Percentiles rank a stretch among this genome's conserved stretches.
Evolutionary conservation across 768 basidiomycete genomes (phyloP).

Genomic region (Albatrellus ellisii): DNA sequence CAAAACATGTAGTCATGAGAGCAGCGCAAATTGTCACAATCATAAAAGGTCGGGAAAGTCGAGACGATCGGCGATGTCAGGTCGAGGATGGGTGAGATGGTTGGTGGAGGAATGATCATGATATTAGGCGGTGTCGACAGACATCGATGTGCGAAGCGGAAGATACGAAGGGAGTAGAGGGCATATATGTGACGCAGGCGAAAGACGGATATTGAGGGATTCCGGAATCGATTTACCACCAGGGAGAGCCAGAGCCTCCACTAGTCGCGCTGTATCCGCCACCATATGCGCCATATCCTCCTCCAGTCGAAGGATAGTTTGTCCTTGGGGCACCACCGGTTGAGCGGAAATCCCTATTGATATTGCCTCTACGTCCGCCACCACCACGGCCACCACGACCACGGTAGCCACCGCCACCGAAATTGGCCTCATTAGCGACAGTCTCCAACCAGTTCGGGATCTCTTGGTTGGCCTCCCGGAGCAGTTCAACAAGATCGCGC

Average conservation of each 20-base stretch:
- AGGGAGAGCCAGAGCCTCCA: constrained; percentile 21
- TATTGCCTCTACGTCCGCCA: constrained; percentile 39
- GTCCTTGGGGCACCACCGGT: constrained; percentile 16
- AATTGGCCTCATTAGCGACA: constrained; percentile 70
- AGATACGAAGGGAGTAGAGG: not conserved
- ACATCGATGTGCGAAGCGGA: constrained; percentile 1
- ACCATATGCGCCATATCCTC: constrained; percentile 20
- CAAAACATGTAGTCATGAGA: constrained; percentile 40
- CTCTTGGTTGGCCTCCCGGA: constrained; percentile 94
- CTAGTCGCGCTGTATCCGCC: constrained; percentile 22
- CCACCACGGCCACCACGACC: constrained; percentile 39
- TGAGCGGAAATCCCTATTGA: constrained; percentile 30
- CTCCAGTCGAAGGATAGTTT: no score
- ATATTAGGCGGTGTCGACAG: constrained; percentile 1
- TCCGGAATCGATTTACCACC: constrained; percentile 33
- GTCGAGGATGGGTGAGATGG: constrained; percentile 13
- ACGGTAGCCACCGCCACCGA: constrained; percentile 40
- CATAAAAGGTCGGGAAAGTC: constrained; percentile 5
- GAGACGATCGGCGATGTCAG: constrained; percentile 18
- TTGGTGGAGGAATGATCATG: constrained; percentile 9
- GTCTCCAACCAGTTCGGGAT: constrained; percentile 86
- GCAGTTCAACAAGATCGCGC: constrained; percentile 81
- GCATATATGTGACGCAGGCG: constrained; percentile 3
- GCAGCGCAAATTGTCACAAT: constrained; percentile 39
- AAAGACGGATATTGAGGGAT: not conserved